phyloP scores from a whole-genome alignment of 129 eudicot species.

The Centaurea solstitialis region DNA sequence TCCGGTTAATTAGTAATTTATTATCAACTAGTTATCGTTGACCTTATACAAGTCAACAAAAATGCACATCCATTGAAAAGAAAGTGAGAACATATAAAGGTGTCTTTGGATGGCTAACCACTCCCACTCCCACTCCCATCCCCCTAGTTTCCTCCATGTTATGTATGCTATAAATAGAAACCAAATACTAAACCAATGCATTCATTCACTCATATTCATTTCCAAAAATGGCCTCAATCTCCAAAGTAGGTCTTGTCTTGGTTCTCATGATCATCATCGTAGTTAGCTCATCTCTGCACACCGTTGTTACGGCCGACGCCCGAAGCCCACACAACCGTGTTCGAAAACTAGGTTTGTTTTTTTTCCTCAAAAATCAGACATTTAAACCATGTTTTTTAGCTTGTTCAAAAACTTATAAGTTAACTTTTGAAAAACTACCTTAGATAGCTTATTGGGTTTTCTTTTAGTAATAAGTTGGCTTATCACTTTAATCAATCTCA shows the following conservation, averaged over 20 bases:
- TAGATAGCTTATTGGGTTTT: background rate
- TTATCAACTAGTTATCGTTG: too few species aligned
- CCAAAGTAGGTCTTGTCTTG: background rate
- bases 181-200: background rate
- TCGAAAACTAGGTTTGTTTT: background rate
- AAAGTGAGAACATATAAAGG: too few species aligned
- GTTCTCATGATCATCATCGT: conserved; percentile 4
- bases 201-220: background rate
- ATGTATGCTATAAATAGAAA: background rate
- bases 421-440: too few species aligned
- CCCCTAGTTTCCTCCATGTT: too few species aligned
- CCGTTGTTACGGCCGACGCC: background rate
- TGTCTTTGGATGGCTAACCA: too few species aligned
- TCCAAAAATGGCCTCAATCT: background rate
- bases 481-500: too few species aligned
- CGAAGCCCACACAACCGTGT: background rate
- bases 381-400: background rate
- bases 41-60: too few species aligned
- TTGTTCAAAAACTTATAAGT: background rate
- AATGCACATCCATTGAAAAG: too few species aligned
- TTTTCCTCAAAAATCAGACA: background rate
- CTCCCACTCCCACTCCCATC: too few species aligned
- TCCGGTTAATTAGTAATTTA: too few species aligned
- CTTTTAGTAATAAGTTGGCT: too few species aligned
- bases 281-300: background rate